phyloP scores from a whole-genome alignment of 225 moss, liverwort and hornwort species.

The Marchantia paleacea region DNA sequence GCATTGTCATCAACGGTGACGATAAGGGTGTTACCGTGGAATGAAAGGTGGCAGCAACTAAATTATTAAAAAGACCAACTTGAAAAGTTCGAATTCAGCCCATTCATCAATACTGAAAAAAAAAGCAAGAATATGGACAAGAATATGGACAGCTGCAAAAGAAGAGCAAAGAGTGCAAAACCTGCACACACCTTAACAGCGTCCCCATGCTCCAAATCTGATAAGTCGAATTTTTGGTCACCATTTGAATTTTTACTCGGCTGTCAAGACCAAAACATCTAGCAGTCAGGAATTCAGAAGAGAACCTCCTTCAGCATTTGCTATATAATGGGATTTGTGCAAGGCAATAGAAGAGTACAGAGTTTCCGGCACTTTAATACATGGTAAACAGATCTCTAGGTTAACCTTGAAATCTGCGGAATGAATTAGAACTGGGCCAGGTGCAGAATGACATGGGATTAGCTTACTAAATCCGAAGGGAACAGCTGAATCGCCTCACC shows the following conservation, averaged over 20 bases:
- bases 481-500: background rate
- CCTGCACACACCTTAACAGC: constrained; percentile 44
- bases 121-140: no score
- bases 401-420: background rate
- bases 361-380: background rate
- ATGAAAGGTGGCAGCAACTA: no score
- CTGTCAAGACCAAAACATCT: background rate
- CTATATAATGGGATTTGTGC: background rate
- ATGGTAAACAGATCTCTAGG: background rate
- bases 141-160: background rate
- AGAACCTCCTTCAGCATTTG: background rate
- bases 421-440: background rate
- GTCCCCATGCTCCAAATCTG: constrained; percentile 73
- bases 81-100: no score
- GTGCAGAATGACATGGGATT: background rate
- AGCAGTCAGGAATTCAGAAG: background rate
- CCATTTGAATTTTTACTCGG: constrained; percentile 8
- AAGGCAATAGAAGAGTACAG: background rate
- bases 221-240: background rate
- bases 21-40: background rate
- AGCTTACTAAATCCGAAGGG: background rate
- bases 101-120: no score
- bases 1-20: background rate
- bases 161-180: background rate
- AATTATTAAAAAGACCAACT: no score